Conservation (phyloP, 2,329 filamentous ascomycete species). For the Aspergillus japonicus region DNA sequence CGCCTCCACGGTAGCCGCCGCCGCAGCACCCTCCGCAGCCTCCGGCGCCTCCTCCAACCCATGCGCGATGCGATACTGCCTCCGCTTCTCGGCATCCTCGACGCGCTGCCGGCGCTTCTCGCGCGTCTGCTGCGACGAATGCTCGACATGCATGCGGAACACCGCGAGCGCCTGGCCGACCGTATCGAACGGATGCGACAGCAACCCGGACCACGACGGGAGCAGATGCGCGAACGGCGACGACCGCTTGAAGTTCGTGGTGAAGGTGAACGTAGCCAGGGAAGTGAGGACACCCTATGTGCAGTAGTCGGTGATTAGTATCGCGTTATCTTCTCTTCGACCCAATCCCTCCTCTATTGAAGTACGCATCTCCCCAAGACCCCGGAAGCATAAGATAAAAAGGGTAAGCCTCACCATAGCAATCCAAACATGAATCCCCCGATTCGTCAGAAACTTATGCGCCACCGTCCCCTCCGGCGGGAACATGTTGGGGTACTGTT, state of each 20-base stretch:
- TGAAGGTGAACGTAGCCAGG: slow-evolving; percentile 71
- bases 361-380: too few species aligned
- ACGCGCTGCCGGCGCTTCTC: slow-evolving; percentile 71
- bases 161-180: slow-evolving; percentile 67
- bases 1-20: slow-evolving; percentile 22
- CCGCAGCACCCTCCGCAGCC: slow-evolving; percentile 27
- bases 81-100: slow-evolving; percentile 85
- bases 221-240: slow-evolving; percentile 80
- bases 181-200: slow-evolving; percentile 68
- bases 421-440: slow-evolving; percentile 75
- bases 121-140: slow-evolving; percentile 65
- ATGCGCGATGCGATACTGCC: slow-evolving; percentile 81
- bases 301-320: not conserved
- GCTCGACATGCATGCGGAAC: slow-evolving; percentile 71
- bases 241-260: slow-evolving; percentile 73
- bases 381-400: not conserved
- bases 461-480: slow-evolving; percentile 77
- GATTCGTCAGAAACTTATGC: slow-evolving; percentile 80
- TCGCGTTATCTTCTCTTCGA: too few species aligned
- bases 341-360: too few species aligned
- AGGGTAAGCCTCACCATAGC: slow-evolving; percentile 63
- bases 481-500: slow-evolving; percentile 85
- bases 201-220: slow-evolving; percentile 67
- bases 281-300: slow-evolving; percentile 63
- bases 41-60: slow-evolving; percentile 62